Base-by-base conservation (phyloP, 2,329 filamentous ascomycete species). In the Blastomyces parvus region DNA sequence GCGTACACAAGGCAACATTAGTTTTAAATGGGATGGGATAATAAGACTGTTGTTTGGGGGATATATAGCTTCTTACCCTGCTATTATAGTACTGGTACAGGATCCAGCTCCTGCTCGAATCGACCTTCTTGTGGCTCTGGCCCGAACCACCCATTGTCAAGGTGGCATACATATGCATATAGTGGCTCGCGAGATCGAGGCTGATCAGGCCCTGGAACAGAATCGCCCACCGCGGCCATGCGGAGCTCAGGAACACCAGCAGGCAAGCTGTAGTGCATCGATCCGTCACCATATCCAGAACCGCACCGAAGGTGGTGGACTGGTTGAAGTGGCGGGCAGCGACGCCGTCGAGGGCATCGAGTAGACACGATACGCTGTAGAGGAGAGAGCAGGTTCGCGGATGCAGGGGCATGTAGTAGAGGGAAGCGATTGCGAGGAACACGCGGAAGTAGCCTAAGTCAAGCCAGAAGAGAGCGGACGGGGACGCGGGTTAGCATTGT, bases 381-480 rank as follows among this genome's bases (percentile, higher is more conserved):
- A 80, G 72, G 61, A 92, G 77, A 64, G 90, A 92, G 80, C 93
- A 97, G 46, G 92, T 96, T 71, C 93, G 88, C n/a, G 93, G 93
- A 76, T 99, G 94, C 62, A 97, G 85, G 60, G 94, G 93, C 94
- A 99, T 99, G 81, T 97, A 99, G 81, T 97, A 96, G 68, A 99
- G 86, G 36, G 94, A 97, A 58, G 89, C 90, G 71, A 97, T 80
- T 70, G 92, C 91, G 68, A 93, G 84, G 67, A 93, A 79, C 72
- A 94, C 88, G 71, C 90, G 87, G 64, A 79, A 82, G 77, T 93
- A 93, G 69, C 89, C 89, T 91, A 27, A 2, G 14, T 3, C 14
- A 27, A 27, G 25, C 27, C 8, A 36, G 3, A 55, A 36, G 30
- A 61, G 36, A 60, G 5, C n/a, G n/a, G 17, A 33, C 9, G 27